Percentiles rank a stretch among this genome's conserved stretches.
Evolutionary conservation across 2,329 filamentous ascomycete species (phyloP).

Genomic region (Beauveria caledonica): DNA sequence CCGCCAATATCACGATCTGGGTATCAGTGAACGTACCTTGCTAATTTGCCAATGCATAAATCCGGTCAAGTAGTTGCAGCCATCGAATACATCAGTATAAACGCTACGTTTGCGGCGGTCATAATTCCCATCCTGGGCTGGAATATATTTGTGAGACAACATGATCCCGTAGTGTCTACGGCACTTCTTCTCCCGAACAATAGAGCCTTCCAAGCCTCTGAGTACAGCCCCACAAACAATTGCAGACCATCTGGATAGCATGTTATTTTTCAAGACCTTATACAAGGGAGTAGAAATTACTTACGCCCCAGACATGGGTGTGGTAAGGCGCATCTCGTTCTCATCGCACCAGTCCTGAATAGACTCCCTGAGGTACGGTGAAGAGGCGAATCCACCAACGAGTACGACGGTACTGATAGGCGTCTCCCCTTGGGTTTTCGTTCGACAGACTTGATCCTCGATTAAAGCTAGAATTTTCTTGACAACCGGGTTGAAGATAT

Average conservation of each 20-base stretch:
- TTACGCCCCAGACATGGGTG: not conserved
- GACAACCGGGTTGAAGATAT: not conserved
- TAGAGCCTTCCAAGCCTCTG: slow-evolving; percentile 10
- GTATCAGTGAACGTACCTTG: not conserved
- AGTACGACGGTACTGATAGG: not conserved
- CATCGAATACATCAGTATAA: not conserved
- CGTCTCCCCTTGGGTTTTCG: not conserved
- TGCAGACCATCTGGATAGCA: slow-evolving; percentile 10
- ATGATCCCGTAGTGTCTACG: slow-evolving; percentile 6
- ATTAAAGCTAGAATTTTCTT: not conserved
- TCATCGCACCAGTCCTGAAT: not conserved
- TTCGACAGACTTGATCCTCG: not conserved
- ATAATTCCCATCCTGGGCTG: accelerated
- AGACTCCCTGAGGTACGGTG: not conserved
- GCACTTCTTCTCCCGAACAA: slow-evolving; percentile 12
- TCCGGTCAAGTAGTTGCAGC: not conserved
- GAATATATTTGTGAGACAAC: accelerated
- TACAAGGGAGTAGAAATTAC: not conserved
- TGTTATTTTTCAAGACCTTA: not conserved
- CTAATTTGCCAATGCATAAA: not conserved
- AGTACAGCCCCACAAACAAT: slow-evolving; percentile 11
- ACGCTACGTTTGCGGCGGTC: not conserved
- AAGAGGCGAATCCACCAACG: not conserved
- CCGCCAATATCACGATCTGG: not conserved
- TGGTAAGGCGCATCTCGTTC: not conserved